These are phyloP conservation scores for Suhomyces kilbournensis DNA, from an alignment of 805 yeast species.

Conservation along the genomic window DNA sequence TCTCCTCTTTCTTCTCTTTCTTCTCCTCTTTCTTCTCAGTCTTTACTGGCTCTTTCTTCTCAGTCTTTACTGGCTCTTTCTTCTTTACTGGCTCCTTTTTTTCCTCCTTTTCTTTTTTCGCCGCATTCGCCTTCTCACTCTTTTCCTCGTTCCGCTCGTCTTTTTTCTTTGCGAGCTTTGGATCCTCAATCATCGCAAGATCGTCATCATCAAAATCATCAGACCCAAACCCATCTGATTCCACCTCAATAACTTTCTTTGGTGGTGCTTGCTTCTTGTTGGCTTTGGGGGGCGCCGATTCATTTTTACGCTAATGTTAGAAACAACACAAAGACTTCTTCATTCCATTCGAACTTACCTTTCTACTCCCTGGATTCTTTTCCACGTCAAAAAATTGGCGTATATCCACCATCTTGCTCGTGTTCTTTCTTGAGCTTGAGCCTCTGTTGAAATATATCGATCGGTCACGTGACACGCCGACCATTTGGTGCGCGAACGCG, in stretches of 20 bases:
- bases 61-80: too few relatives aligned
- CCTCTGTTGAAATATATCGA: neutral
- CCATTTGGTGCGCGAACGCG: neutral
- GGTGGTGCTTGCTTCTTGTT: neutral
- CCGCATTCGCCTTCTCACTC: neutral
- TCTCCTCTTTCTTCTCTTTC: constrained; percentile 1
- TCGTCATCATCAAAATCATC: constrained; percentile 5
- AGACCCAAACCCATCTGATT: constrained; percentile 7
- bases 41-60: neutral
- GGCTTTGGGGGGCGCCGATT: neutral
- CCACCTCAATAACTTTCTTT: constrained; percentile 6
- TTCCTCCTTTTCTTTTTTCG: neutral
- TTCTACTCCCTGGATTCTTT: neutral
- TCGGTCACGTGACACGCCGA: neutral
- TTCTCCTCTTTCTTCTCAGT: neutral
- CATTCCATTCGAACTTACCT: neutral
- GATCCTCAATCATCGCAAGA: neutral
- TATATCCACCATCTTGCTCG: neutral
- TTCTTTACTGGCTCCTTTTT: neutral
- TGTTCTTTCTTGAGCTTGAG: neutral
- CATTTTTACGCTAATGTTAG: neutral
- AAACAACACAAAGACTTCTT: neutral
- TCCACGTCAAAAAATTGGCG: neutral
- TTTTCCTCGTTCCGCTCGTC: neutral
- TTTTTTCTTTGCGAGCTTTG: neutral